Base-by-base conservation (phyloP, 768 basidiomycete species). In the Auriculariales sp. region DNA sequence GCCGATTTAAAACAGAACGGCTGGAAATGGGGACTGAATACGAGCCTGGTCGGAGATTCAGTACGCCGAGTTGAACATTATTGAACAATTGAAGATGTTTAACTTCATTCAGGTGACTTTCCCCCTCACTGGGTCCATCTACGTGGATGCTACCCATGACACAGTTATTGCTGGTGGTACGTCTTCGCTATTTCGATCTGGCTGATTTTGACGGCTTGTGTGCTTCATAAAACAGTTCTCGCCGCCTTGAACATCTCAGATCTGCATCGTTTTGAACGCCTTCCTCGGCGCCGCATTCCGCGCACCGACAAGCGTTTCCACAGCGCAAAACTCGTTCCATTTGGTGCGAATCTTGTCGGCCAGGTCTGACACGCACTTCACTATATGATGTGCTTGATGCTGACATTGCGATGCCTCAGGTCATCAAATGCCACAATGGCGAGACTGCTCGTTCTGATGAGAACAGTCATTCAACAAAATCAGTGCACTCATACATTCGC, bases 341-440 rank as follows among this genome's bases (percentile, higher is more conserved):
- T 95, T 63, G 83, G 81, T 0, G 85, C 90, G 25, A 93, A 93
- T 57, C 62, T 93, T 49, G 50, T 55, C 25, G 65, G 67, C 29
- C 61, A 89, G 52, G 79, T 87, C 50, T 88, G 83, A 55, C 61
- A 67, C 15, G 68, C 69, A n/a, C 44, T 62, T 24, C 46, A 53
- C 34, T 44, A 44, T 25, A 15, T 44, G n/a, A n/a, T 3, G 35
- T 36, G 0, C 35, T 15, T 15, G 1, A 15, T 4, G 3, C 1
- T 36, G n/a, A 11, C 6, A 9, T 36, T 6, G n/a, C 22, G 15
- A 36, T 15, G 35, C 35, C n/a, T 15, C 35, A n/a, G n/a, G n/a
- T n/a, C n/a, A n/a, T n/a, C n/a, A n/a, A n/a, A n/a, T n/a, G n/a
- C n/a, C n/a, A n/a, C n/a, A n/a, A n/a, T n/a, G n/a, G n/a, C n/a